Percentiles rank a stretch among this genome's conserved stretches.
These are phyloP conservation scores for Pisolithus sp. DNA, from an alignment of 768 basidiomycete genomes.

Conservation along the genomic window DNA sequence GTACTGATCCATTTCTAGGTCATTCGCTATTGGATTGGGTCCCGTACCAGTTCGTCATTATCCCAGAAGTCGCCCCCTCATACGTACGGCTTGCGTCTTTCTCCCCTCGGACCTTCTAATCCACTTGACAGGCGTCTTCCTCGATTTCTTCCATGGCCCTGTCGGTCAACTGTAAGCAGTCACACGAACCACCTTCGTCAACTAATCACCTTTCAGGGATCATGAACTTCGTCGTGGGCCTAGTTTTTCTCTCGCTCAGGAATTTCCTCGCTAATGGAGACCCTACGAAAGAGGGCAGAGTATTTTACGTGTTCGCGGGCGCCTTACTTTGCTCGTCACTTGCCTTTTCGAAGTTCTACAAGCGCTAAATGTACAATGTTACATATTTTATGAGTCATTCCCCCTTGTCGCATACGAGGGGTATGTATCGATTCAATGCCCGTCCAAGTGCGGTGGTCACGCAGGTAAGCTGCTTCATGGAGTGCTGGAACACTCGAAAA, in stretches of 20 bases:
- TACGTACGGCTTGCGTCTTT: constrained; percentile 43
- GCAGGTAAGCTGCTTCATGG: no score
- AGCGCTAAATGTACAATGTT: constrained; percentile 3
- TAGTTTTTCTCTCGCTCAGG: constrained; percentile 80
- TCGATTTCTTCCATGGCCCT: constrained; percentile 71
- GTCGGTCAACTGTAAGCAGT: constrained; percentile 58
- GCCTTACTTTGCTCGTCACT: constrained; percentile 34
- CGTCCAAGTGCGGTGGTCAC: no score
- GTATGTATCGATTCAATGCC: no score
- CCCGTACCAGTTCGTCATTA: constrained; percentile 90
- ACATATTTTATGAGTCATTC: no score
- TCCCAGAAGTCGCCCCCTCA: constrained; percentile 81
- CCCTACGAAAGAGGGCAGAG: constrained; percentile 65
- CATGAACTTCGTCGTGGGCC: constrained; percentile 77
- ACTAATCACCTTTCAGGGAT: constrained; percentile 49
- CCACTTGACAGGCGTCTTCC: constrained; percentile 57
- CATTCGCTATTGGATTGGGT: constrained; percentile 86
- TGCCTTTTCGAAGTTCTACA: constrained; percentile 22
- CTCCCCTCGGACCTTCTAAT: neutral
- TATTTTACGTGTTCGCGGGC: constrained; percentile 80
- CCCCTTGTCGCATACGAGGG: no score
- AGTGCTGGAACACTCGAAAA: no score
- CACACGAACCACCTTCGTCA: neutral
- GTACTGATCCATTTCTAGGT: constrained; percentile 35
- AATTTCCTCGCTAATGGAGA: constrained; percentile 61